phyloP scores from a whole-genome alignment of 2,329 filamentous ascomycete genomes.

The Blastomyces emzantsi region DNA sequence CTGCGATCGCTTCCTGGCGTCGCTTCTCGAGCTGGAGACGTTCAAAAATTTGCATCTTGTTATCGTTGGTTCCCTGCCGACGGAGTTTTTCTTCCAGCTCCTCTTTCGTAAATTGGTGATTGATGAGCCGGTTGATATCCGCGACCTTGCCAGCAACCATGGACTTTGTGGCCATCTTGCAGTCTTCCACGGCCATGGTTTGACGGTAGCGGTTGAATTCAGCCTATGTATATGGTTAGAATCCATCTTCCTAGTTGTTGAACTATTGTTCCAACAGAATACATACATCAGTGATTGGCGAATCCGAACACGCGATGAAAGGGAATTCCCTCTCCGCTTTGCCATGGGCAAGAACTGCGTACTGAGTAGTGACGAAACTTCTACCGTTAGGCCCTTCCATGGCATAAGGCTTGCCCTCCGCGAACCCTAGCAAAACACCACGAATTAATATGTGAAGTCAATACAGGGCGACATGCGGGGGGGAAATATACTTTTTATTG shows the following conservation, averaged over 20 bases:
- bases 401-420: slow-evolving; percentile 70
- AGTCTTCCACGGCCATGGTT: slow-evolving; percentile 61
- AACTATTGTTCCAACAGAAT: not conserved
- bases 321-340: slow-evolving; percentile 77
- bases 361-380: slow-evolving; percentile 74
- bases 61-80: slow-evolving; percentile 58
- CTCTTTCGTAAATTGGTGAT: slow-evolving; percentile 70
- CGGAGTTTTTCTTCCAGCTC: slow-evolving; percentile 74
- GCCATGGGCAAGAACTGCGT: slow-evolving; percentile 71
- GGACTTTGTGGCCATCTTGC: slow-evolving; percentile 64
- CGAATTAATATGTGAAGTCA: slow-evolving; percentile 9
- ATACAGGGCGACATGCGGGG: slow-evolving; percentile 11
- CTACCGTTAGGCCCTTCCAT: slow-evolving; percentile 67
- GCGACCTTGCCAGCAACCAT: slow-evolving; percentile 62
- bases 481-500: slow-evolving; percentile 62
- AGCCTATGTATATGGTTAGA: slow-evolving; percentile 39
- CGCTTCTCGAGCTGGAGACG: slow-evolving; percentile 58
- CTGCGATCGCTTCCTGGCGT: slow-evolving; percentile 56
- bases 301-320: slow-evolving; percentile 84
- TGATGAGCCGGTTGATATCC: slow-evolving; percentile 70
- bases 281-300: slow-evolving; percentile 68
- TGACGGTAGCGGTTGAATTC: slow-evolving; percentile 78
- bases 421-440: slow-evolving; percentile 53
- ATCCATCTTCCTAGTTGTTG: not conserved
- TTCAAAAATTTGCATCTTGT: slow-evolving; percentile 57